Percentiles rank a stretch among this genome's conserved stretches.
phyloP scores from a whole-genome alignment of 192 early-diverging fungal genomes.

The Piromyces finnis region DNA sequence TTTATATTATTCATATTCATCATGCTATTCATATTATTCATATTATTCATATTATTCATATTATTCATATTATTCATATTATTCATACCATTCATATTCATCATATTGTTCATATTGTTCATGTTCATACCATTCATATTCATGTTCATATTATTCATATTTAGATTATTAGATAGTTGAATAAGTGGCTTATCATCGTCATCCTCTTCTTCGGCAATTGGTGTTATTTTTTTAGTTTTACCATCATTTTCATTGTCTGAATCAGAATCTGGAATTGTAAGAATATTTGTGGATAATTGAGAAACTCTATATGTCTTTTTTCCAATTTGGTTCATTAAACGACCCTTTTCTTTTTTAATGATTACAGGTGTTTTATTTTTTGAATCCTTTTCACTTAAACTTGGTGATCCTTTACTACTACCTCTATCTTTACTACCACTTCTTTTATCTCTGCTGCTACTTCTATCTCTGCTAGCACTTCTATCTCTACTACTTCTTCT shows the following conservation, averaged over 20 bases:
- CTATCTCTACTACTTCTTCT: background rate
- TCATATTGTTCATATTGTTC: background rate
- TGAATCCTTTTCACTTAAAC: background rate
- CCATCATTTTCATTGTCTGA: background rate
- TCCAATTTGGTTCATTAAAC: background rate
- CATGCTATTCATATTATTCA: background rate
- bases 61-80: background rate
- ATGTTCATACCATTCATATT: background rate
- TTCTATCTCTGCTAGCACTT: background rate
- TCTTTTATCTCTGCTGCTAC: background rate
- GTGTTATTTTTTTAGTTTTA: background rate
- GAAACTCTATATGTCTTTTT: background rate
- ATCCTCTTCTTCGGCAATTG: background rate
- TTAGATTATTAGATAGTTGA: background rate
- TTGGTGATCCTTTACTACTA: background rate
- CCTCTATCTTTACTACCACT: background rate
- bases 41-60: background rate
- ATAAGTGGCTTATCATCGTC: background rate
- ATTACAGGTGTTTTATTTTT: background rate
- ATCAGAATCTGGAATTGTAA: background rate
- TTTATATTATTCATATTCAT: background rate
- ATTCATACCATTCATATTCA: background rate
- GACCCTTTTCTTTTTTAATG: background rate
- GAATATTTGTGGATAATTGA: background rate
- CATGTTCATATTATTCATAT: background rate